Evolutionary conservation across 345 rosid species (phyloP), one percentile per base, ranked within the genome.

Genomic region (Ricinus communis): DNA sequence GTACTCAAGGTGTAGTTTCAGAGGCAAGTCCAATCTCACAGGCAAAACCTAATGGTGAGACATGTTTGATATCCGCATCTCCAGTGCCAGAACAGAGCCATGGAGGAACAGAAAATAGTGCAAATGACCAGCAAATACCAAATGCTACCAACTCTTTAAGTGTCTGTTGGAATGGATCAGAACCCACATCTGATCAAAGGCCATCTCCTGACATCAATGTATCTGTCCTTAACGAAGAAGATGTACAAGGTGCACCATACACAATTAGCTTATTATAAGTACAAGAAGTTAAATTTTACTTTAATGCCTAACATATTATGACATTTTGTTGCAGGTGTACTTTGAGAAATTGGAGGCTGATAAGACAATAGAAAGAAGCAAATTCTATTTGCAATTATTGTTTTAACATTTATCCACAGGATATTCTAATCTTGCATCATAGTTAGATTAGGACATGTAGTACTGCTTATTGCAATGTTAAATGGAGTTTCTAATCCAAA

Each of bases 171-270:
- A 79, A 83, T 27, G 76, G 75, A 57, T 65, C 77, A 12, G 79
- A 74, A 43, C 58, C 68, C 22, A 25, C 78, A 19, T 65, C 80
- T 0, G 74, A 65, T 68, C 83, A 77, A 45, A 56, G 83, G 31
- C 80, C 82, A 40, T 86, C 83, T 19, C 87, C 87, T 18, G 90
- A 84, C 47, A 86, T 84, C 55, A 86, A 86, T 27, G 59, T 86
- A 7, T 82, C 87, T 27, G 73, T 79, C 62, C 72, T 78, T 1
- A 61, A 71, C 31, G 87, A 86, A 71, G 85, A 80, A 66, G 69
- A 72, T 67, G 71, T 68, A 36, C 57, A 54, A 66, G 80, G 76
- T 68, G 47, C 21, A 33, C 38, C 2, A n/a, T n/a, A n/a, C n/a
- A n/a, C n/a, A 33, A 33, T 33, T 33, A 2, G 2, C 38, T 33